phyloP scores from a whole-genome alignment of 176 grass and related monocot genomes.

The Triticum aestivum region DNA sequence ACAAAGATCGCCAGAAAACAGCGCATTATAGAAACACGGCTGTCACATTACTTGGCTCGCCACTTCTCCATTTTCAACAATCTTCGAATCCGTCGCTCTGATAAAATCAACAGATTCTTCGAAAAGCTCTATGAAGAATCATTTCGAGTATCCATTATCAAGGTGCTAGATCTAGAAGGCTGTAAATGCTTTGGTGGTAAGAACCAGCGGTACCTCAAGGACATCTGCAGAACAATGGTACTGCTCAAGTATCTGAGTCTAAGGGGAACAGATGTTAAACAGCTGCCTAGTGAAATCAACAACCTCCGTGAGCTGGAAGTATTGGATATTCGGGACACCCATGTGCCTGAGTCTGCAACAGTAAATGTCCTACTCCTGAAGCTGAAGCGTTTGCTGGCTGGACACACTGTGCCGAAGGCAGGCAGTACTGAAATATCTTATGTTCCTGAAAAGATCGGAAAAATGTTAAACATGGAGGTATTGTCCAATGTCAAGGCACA shows the following conservation, averaged over 20 bases:
- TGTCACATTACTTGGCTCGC: slow-evolving; percentile 11
- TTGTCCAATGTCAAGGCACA: background rate
- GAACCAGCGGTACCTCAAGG: background rate
- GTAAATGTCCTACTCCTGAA: background rate
- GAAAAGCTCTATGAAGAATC: background rate
- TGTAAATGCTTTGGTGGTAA: background rate
- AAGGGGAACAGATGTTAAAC: background rate
- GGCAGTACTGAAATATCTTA: background rate
- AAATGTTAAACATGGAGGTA: slow-evolving; percentile 19
- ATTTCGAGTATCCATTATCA: background rate
- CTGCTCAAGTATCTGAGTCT: slow-evolving; percentile 29
- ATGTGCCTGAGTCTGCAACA: background rate
- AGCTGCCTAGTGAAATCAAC: slow-evolving; percentile 23
- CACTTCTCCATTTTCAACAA: slow-evolving; percentile 20
- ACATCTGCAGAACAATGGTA: background rate
- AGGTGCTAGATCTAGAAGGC: slow-evolving; percentile 14
- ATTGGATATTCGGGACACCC: slow-evolving; percentile 31
- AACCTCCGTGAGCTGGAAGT: slow-evolving; percentile 24
- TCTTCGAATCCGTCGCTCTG: slow-evolving; percentile 4
- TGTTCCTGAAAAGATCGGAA: background rate
- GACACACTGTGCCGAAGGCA: too few species aligned
- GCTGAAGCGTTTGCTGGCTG: background rate
- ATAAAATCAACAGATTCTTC: background rate
- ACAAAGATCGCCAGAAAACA: background rate
- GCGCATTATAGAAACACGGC: background rate